Evolutionary conservation across 2,329 filamentous ascomycete genomes (phyloP), one percentile per base, ranked within the genome.

Genomic region (Fusarium circinatum): DNA sequence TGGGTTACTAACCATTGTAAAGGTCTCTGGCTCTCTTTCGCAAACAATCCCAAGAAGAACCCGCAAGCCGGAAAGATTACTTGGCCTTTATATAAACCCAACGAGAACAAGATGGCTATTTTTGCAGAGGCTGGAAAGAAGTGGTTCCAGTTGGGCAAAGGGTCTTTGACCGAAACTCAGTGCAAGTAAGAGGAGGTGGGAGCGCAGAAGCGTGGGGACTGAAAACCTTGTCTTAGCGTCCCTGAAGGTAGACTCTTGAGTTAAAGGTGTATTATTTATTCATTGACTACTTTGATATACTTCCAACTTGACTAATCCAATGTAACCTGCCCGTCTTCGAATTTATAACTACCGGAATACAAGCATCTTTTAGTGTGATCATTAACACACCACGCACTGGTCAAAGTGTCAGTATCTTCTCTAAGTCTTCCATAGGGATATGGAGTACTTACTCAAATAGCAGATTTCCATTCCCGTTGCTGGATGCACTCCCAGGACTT

Each of bases 21-120:
- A 68, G 65, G 48, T 14, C 65, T 68, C 1, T 68, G 65, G 65
- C 47, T 68, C 8, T 68, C 65, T 5, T 68, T 68, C 5, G 65
- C 54, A 4, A 10, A 28, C 6, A 61, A 61, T 1, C 54, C 65
- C 0, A 42, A 34, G 4, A 44, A 44, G 17, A 17, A 30, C 8
- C 63, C 63, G 0, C 28, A 18, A 3, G 41, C 45, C 12, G 47
- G 47, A 13, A 61, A 42, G 3, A 11, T 68, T 8, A 62, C 30
- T 4, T 68, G 65, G 65, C 63, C 65, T 2, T 12, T 68, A 3
- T 68, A 68, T 3, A 54, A 44, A 8, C 54, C 47, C 0, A 22
- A 8, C 0, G 32, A 62, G 24, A 68, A 41, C 1, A 68, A 24
- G 28, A 68, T 68, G 65, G 65, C 22, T 0, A 8, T 68, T 0